A percentile compares a stretch with the other conserved stretches of the same genome.
These are phyloP conservation scores for Alternaria sp. DNA, from an alignment of 2,329 filamentous ascomycete genomes.

Conservation along the genomic window DNA sequence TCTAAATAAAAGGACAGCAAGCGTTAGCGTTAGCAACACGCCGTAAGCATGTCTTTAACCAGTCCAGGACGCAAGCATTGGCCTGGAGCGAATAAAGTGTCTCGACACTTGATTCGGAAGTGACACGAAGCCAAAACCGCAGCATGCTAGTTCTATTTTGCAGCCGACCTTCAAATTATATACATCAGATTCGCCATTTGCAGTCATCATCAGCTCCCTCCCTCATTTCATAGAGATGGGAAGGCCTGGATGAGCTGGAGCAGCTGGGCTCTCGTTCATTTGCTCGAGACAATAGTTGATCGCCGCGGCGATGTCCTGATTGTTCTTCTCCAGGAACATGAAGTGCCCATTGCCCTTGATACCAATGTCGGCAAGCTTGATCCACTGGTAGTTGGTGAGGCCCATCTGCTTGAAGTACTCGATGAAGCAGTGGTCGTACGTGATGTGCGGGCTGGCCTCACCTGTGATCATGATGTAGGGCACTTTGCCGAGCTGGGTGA, in stretches of 20 bases:
- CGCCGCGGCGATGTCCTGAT: slow-evolving; percentile 48
- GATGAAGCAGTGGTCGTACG: slow-evolving; percentile 43
- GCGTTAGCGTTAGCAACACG: neutral
- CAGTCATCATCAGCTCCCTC: neutral
- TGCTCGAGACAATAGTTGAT: slow-evolving; percentile 11
- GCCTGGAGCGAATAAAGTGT: neutral
- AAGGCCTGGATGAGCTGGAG: neutral
- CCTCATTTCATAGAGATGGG: neutral
- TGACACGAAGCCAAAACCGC: neutral
- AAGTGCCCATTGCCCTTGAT: slow-evolving; percentile 64
- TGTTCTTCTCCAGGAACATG: slow-evolving; percentile 62
- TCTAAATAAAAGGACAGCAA: neutral
- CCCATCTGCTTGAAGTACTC: slow-evolving; percentile 51
- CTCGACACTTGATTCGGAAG: neutral
- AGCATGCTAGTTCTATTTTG: neutral
- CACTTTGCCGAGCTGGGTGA: slow-evolving; percentile 28
- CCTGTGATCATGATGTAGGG: slow-evolving; percentile 41
- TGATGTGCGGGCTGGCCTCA: slow-evolving; percentile 38
- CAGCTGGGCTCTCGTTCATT: slow-evolving; percentile 4
- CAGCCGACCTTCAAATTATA: neutral
- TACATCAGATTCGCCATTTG: neutral
- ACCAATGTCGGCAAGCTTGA: slow-evolving; percentile 53
- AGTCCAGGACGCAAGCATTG: neutral
- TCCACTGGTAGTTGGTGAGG: slow-evolving; percentile 49
- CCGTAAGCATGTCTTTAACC: neutral